phyloP scores from a whole-genome alignment of 2,329 filamentous ascomycete genomes.

The Fusarium stilboides region DNA sequence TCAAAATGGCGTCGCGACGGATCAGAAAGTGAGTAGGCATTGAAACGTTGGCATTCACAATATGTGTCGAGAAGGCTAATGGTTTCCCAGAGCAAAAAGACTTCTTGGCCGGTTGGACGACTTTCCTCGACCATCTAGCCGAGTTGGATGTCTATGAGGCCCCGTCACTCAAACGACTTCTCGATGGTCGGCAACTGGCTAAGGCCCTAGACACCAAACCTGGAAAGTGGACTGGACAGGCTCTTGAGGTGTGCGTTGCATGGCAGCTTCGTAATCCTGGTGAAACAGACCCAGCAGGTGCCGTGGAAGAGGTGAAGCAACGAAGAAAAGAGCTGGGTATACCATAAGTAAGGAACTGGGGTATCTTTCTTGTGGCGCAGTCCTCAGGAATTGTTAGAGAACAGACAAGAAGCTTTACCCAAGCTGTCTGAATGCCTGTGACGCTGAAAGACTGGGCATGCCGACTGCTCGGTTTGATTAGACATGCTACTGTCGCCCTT shows the following conservation, averaged over 20 bases:
- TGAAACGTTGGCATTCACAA: constrained; percentile 40
- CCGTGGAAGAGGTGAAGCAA: constrained; percentile 71
- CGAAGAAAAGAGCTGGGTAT: constrained; percentile 68
- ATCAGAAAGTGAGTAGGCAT: constrained; percentile 57
- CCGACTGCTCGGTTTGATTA: too few relatives aligned
- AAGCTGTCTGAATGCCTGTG: neutral
- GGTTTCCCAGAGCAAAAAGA: constrained; percentile 58
- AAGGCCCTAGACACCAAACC: constrained; percentile 78
- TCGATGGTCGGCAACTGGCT: constrained; percentile 83
- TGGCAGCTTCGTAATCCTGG: constrained; percentile 91
- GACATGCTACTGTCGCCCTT: neutral
- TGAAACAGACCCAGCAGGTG: constrained; percentile 70
- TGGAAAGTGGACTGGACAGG: constrained; percentile 87
- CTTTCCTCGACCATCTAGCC: constrained; percentile 69
- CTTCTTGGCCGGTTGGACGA: constrained; percentile 67
- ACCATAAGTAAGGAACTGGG: constrained; percentile 14
- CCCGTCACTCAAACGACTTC: constrained; percentile 71
- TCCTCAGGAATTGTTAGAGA: too few relatives aligned
- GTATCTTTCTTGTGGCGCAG: neutral
- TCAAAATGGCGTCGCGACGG: constrained; percentile 51
- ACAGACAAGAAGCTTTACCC: neutral
- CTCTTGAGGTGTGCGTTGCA: constrained; percentile 83
- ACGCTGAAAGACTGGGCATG: neutral
- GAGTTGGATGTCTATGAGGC: constrained; percentile 71
- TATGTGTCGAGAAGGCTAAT: constrained; percentile 14